phyloP scores from a whole-genome alignment of 2,329 filamentous ascomycete species.

The Calonectria naviculata region DNA sequence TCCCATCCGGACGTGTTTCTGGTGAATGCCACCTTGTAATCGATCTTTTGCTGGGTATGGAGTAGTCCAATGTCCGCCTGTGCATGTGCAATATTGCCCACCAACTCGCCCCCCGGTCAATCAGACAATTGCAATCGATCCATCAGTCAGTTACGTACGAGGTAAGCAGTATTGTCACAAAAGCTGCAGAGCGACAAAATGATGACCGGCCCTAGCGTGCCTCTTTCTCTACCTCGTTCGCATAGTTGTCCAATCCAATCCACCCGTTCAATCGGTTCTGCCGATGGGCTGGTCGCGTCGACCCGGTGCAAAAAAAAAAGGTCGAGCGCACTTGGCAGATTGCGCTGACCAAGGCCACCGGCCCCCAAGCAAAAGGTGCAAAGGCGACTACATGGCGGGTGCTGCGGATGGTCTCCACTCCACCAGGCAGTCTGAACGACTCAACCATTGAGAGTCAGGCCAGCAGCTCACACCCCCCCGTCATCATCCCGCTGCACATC shows the following conservation, averaged over 20 bases:
- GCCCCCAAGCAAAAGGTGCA: slow-evolving; percentile 8
- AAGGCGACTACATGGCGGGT: background rate
- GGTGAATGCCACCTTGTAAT: background rate
- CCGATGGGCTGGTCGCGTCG: slow-evolving; percentile 15
- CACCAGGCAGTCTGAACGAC: background rate
- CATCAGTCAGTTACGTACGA: slow-evolving; percentile 24
- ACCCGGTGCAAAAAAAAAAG: background rate
- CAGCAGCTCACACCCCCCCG: background rate
- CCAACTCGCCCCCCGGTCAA: slow-evolving; percentile 6
- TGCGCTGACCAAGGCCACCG: slow-evolving; percentile 27
- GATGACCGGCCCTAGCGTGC: slow-evolving; percentile 19
- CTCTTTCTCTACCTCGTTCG: background rate
- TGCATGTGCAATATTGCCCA: slow-evolving; percentile 3
- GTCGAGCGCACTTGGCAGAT: slow-evolving; percentile 21
- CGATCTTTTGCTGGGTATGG: background rate
- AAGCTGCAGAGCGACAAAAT: slow-evolving; percentile 16
- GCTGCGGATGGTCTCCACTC: slow-evolving; percentile 4
- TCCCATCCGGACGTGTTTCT: background rate
- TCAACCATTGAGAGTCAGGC: slow-evolving; percentile 1
- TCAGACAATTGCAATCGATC: slow-evolving; percentile 1
- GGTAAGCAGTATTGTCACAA: slow-evolving; percentile 18
- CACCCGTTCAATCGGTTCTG: slow-evolving; percentile 23
- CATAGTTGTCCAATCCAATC: slow-evolving; percentile 21
- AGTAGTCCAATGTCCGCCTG: background rate
- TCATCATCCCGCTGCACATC: slow-evolving; percentile 17